Evolutionary conservation across 1,284 basidiomycete genomes (phyloP), one percentile per base, ranked within the genome.

Genomic region (Rhodotorula sp.): DNA sequence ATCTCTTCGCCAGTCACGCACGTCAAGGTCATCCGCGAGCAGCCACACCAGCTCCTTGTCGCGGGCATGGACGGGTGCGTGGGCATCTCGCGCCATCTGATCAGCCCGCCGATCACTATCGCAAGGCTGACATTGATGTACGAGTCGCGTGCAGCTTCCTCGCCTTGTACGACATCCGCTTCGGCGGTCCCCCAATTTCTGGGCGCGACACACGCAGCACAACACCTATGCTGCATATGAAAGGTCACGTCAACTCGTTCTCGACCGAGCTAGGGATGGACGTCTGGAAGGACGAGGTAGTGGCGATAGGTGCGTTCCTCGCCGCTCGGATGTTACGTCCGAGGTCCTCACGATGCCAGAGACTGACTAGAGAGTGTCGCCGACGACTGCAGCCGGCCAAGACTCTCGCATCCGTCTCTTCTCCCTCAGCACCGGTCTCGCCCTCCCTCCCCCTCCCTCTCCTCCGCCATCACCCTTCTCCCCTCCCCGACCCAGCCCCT

Each of bases 11-110:
- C 65, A 7, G 56, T 70, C 18, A 72, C 71, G 18, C 58, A 67
- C 44, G n/a, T 70, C 10, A 52, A 60, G 10, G 31, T 46, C 13
- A 8, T 70, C 5, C 50, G 34, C n/a, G 59, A 60, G 16, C 53
- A 52, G 24, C 64, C 60, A 5, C 22, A 53, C 20, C 65, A 62
- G 7, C 40, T 68, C 2, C 57, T 70, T 20, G 65, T 63, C 4
- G 62, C 71, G 1, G 58, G 61, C 1, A 56, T 73, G 54, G 64
- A 64, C 61, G 71, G 71, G 70, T 72, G 16, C 53, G 70, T 47
- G 4, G 47, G 10, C 44, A 26, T 28, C 37, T 46, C 28, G 18
- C 3, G 2, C 37, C 11, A 4, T 4, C 2, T 26, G 5, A 22
- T 15, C 18, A 8, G n/a, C 28, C 2, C 20, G 5, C 47, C 20